Conservation (phyloP, 768 basidiomycete species). For the Russula earlei region DNA sequence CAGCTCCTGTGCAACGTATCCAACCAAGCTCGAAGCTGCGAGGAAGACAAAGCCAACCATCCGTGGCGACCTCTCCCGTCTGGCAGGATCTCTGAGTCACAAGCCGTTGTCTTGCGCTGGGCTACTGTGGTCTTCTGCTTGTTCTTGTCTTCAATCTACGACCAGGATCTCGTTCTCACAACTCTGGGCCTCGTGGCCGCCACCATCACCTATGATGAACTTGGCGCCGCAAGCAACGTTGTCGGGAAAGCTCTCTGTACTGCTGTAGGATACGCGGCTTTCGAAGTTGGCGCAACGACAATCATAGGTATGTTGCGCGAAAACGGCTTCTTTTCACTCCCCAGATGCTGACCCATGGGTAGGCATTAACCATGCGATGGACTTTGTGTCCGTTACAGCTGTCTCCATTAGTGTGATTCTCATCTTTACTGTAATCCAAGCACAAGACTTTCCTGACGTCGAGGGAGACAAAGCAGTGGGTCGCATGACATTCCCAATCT, state of each 20-base stretch:
- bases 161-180: slow-evolving; percentile 15
- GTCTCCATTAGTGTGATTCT: slow-evolving; percentile 17
- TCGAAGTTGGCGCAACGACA: slow-evolving; percentile 20
- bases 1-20: slow-evolving; percentile 22
- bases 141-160: slow-evolving; percentile 7
- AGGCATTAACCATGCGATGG: slow-evolving; percentile 6
- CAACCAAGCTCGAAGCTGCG: slow-evolving; percentile 20
- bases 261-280: slow-evolving; percentile 18
- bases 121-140: slow-evolving; percentile 17
- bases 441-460: slow-evolving; percentile 23
- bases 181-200: slow-evolving; percentile 18
- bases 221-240: slow-evolving; percentile 4
- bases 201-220: slow-evolving; percentile 19
- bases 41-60: slow-evolving; percentile 22
- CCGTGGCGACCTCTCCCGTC: slow-evolving; percentile 25
- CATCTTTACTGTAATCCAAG: slow-evolving; percentile 21
- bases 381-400: slow-evolving; percentile 15
- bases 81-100: slow-evolving; percentile 18
- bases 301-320: slow-evolving; percentile 7
- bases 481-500: slow-evolving; percentile 22
- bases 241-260: slow-evolving; percentile 20
- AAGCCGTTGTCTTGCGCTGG: slow-evolving; percentile 19
- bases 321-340: background rate
- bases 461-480: slow-evolving; percentile 20
- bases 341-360: background rate